Evolutionary conservation across 371 early-diverging fungal genomes (phyloP), one percentile per base, ranked within the genome.

Genomic region (Mucor lusitanicus): DNA sequence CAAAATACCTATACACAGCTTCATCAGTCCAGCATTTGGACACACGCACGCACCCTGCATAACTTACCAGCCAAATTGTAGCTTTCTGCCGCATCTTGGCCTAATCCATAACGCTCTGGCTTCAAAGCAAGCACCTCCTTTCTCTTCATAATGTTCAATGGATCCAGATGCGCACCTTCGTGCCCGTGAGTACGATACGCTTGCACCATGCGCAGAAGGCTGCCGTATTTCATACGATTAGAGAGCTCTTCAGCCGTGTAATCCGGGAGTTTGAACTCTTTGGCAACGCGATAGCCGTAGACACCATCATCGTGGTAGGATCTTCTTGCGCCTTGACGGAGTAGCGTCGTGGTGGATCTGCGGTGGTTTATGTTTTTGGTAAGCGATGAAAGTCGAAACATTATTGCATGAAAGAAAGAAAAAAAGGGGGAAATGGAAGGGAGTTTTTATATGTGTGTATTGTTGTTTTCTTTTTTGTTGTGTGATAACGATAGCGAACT

Each of bases 111-210:
- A 48, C 95, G 87, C 25, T 86, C 86, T 0, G 94, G 91, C 63
- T 93, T 90, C 19, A 96, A 85, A 50, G 94, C 94, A 3, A 88
- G 87, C 12, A 95, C 77, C 21, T 82, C 75, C 33, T 90, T 88
- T 64, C 78, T 64, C 54, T 87, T 76, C 69, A 88, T 87, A 59
- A 97, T 84, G 30, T 85, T 83, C 68, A 98, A 84, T 8, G 98
- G 98, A 82, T 98, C 97, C 60, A 98, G 78, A 42, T 93, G 80
- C 0, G 97, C 94, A 5, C 83, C 87, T 53, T 85, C 83, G 78
- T 98, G 97, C 7, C 97, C 98, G 65, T 90, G 87, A 13, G 85
- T 84, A 61, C 95, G 88, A 80, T 90, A 97, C 12, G 94, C 93
- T 54, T 87, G 82, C 6, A 96, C 95, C 71, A 96, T 81, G 27